Base-by-base conservation (phyloP, 345 rosid species). In the Cardamine occulta region DNA sequence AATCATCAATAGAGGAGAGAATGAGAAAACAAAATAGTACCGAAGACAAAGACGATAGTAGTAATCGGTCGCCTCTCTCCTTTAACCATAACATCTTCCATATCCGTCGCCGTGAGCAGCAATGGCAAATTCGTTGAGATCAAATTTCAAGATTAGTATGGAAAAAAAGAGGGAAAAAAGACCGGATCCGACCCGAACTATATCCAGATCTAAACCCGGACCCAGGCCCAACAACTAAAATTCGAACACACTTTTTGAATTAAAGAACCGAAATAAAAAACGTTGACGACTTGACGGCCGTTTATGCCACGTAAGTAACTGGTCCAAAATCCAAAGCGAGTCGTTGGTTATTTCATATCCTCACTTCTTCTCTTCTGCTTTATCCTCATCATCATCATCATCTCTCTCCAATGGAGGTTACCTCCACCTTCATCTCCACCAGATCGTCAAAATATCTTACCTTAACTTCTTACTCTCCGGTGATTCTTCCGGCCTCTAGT, bases 21-120 rank as follows among this genome's bases (percentile, higher is more conserved):
- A 44, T 1, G 7, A 47, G 13, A 35, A 12, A 34, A 26, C 2
- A 4, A 11, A 52, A 73, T 5, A 66, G 55, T 77, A 91, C 97
- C 97, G 68, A 93, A 79, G 56, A 93, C 44, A 73, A 93, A 74
- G 76, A 89, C 88, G 72, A 93, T 24, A 47, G 88, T 82, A 40
- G 85, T 81, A 70, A 93, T 78, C 10, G 85, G 86, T 17, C 73
- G 72, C 10, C 58, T 69, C 68, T 85, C 88, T 21, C 19, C 74
- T 12, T 72, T 63, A 51, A 40, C 84, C 80, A 51, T 55, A 74
- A 84, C 70, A 26, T 78, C 82, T 52, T 72, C 53, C 80, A 35
- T 48, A 31, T 81, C 73, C 86, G 51, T 83, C 87, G 59, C 85
- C 86, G 6, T 55, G 76, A 72, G 87, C 78, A 81, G 82, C 86